Percentiles rank a stretch among this genome's conserved stretches.
Conservation (phyloP, 768 basidiomycete genomes). For the Pleurotus platypus region DNA sequence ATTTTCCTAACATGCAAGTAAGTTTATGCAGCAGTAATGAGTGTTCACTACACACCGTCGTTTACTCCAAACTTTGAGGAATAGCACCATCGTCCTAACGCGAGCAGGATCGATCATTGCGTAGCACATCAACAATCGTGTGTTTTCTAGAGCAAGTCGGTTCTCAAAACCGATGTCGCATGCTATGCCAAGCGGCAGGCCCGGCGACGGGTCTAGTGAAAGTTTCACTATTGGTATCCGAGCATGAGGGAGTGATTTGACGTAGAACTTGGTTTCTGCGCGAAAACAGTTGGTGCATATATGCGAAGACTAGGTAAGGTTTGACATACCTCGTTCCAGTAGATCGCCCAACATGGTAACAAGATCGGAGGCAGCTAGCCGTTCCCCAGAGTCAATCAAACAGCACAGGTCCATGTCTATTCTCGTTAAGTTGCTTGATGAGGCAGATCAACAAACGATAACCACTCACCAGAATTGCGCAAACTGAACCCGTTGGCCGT, state of each 20-base stretch:
- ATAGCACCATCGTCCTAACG: constrained; percentile 90
- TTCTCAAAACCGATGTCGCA: constrained; percentile 99
- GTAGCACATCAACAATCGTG: constrained; percentile 92
- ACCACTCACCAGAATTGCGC: constrained; percentile 78
- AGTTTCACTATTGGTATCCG: constrained; percentile 99
- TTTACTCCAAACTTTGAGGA: constrained; percentile 99
- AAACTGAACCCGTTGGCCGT: constrained; percentile 97
- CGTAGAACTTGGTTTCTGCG: constrained; percentile 90
- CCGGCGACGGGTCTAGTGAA: constrained; percentile 81
- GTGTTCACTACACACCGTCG: constrained; percentile 55
- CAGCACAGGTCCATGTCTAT: constrained; percentile 99
- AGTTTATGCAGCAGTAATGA: background rate
- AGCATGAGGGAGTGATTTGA: constrained; percentile 94
- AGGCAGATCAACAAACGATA: constrained; percentile 3
- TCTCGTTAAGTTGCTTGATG: constrained; percentile 13
- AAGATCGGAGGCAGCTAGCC: constrained; percentile 78
- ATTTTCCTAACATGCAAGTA: constrained; percentile 65
- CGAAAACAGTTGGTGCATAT: constrained; percentile 8
- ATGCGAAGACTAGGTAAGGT: constrained; percentile 1
- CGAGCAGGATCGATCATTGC: constrained; percentile 95
- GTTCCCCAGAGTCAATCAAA: constrained; percentile 85
- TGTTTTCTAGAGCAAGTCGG: constrained; percentile 94
- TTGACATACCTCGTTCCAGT: constrained; percentile 79
- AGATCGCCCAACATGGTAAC: constrained; percentile 93
- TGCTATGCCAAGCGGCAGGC: constrained; percentile 82